These are phyloP conservation scores for Biscutella laevigata DNA, from an alignment of 441 rosid species.

Conservation along the genomic window DNA sequence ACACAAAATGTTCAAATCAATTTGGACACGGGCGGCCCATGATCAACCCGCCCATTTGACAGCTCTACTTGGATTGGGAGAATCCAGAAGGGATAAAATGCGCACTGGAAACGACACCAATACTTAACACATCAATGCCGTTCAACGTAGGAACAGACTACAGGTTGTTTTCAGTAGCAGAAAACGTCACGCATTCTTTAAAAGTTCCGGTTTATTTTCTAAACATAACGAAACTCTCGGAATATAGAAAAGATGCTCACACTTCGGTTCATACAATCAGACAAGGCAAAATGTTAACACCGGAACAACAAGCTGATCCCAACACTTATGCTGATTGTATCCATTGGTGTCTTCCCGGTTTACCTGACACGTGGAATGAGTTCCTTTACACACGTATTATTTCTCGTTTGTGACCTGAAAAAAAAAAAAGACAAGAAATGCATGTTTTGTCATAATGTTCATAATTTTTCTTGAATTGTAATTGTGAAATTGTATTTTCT, in stretches of 20 bases:
- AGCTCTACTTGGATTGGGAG: slow-evolving; percentile 74
- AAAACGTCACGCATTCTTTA: slow-evolving; percentile 49
- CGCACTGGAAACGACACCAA: slow-evolving; percentile 56
- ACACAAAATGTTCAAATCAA: too few species aligned
- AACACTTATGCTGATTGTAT: slow-evolving; percentile 65
- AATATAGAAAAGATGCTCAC: slow-evolving; percentile 80
- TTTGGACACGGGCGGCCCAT: too few species aligned
- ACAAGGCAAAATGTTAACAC: slow-evolving; percentile 66
- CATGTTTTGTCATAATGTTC: slow-evolving; percentile 19
- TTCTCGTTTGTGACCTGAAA: slow-evolving; percentile 44
- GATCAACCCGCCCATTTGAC: too few species aligned
- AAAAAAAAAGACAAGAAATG: neutral
- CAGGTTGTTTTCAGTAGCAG: slow-evolving; percentile 37
- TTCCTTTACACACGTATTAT: slow-evolving; percentile 61
- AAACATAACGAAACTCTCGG: slow-evolving; percentile 60
- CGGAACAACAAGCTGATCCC: slow-evolving; percentile 68
- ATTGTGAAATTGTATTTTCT: slow-evolving; percentile 6
- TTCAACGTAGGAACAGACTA: slow-evolving; percentile 69
- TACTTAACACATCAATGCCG: slow-evolving; percentile 39
- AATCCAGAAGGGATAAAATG: slow-evolving; percentile 75
- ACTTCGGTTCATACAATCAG: slow-evolving; percentile 77
- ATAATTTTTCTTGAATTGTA: slow-evolving; percentile 23
- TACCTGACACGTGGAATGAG: slow-evolving; percentile 77
- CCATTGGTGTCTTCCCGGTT: slow-evolving; percentile 84
- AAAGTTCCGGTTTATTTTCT: slow-evolving; percentile 46